Conservation (phyloP, 2,329 filamentous ascomycete species). For the Nothophoma quercina region DNA sequence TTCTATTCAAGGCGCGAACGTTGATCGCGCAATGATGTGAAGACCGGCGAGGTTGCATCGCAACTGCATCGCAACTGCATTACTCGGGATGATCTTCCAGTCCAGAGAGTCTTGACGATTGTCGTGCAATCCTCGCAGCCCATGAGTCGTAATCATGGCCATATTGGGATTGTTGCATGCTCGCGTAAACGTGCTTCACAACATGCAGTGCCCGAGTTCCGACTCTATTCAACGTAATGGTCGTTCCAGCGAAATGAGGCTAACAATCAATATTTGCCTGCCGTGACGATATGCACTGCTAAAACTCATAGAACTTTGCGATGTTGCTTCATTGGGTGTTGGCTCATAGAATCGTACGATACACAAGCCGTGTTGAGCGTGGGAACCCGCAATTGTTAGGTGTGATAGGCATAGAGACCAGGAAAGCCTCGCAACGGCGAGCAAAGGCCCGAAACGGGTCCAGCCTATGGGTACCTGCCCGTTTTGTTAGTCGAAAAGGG, state of each 20-base stretch:
- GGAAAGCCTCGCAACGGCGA: constrained; percentile 11
- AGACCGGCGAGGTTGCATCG: background rate
- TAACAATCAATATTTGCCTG: constrained; percentile 3
- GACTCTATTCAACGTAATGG: background rate
- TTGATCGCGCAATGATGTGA: background rate
- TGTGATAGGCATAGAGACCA: constrained; percentile 12
- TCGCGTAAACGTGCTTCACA: background rate
- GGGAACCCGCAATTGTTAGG: constrained; percentile 10
- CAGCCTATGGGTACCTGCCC: constrained; percentile 13
- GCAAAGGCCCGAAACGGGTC: constrained; percentile 17
- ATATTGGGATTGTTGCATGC: background rate
- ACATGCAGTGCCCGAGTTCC: background rate
- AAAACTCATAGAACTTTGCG: background rate
- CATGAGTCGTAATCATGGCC: background rate
- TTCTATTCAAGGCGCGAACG: background rate
- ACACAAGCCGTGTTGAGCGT: constrained; percentile 9
- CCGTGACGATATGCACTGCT: constrained; percentile 6
- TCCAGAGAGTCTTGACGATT: background rate
- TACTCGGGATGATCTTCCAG: background rate
- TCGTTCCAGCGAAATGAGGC: background rate
- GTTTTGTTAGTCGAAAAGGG: constrained; percentile 7
- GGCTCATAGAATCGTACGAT: constrained; percentile 13
- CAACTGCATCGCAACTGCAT: background rate
- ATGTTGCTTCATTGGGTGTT: constrained; percentile 11
- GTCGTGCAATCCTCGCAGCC: background rate